Conservation (phyloP, 2,329 filamentous ascomycete species). For the Nigrospora osmanthi region DNA sequence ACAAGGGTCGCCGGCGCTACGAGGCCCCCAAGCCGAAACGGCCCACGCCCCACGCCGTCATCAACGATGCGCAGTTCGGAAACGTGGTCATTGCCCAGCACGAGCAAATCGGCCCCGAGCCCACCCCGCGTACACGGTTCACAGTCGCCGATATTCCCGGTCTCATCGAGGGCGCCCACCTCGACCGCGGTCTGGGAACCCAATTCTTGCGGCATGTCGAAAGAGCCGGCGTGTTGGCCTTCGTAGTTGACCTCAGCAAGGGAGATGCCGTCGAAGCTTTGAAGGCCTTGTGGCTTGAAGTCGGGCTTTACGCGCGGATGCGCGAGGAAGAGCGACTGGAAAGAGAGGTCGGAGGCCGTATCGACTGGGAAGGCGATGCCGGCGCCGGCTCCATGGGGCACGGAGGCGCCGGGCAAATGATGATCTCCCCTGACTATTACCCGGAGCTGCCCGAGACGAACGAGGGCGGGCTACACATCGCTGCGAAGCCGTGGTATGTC, state of each 20-base stretch:
- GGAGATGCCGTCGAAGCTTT: constrained; percentile 75
- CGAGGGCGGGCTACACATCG: constrained; percentile 53
- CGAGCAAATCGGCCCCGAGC: constrained; percentile 27
- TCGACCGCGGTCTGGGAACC: constrained; percentile 84
- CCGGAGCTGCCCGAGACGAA: constrained; percentile 10
- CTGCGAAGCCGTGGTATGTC: constrained; percentile 95
- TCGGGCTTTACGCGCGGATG: constrained; percentile 76
- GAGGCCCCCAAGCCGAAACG: constrained; percentile 18
- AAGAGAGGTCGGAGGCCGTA: constrained; percentile 47
- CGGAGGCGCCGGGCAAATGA: constrained; percentile 14
- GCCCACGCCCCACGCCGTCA: constrained; percentile 30
- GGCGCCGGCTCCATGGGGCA: constrained; percentile 10
- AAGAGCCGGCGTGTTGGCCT: constrained; percentile 84
- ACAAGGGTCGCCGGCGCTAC: constrained; percentile 63
- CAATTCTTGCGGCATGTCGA: constrained; percentile 93
- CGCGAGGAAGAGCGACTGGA: constrained; percentile 66
- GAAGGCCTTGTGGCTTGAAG: constrained; percentile 80
- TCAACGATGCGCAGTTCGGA: constrained; percentile 18
- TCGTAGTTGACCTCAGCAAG: constrained; percentile 79
- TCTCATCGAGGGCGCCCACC: constrained; percentile 83
- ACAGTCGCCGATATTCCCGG: constrained; percentile 95
- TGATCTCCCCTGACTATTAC: constrained; percentile 18
- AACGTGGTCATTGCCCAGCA: constrained; percentile 17
- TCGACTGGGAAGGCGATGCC: constrained; percentile 53
- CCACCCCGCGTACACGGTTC: constrained; percentile 64